Evolutionary conservation across 176 grass and related monocot species (phyloP), one percentile per base, ranked within the genome.

Genomic region (Triticum turgidum): DNA sequence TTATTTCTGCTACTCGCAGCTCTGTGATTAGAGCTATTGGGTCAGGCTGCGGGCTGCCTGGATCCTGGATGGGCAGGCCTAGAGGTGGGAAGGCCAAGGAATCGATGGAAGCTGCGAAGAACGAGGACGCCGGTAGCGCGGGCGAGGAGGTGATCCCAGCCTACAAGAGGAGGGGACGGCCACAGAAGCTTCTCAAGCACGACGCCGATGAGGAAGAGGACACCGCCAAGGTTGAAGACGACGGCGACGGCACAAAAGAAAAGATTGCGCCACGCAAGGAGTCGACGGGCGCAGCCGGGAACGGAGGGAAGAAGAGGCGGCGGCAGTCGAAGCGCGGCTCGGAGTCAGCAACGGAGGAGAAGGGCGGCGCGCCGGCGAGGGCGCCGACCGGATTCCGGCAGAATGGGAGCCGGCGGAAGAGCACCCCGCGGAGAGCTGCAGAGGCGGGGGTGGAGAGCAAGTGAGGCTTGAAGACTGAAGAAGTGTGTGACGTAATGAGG

Each of bases 341-440:
- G 4, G 85, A 72, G 14, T 20, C 86, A 1, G 58, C 22, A 20
- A 22, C 61, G 11, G 90, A 90, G 17, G 84, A 87, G 69, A 69
- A 82, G 63, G 74, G 56, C 27, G 82, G 86, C 9, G 70, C 44
- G 11, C 64, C 71, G 5, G 82, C 61, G 54, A 88, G 85, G 70
- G 54, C 44, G 66, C 63, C 38, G 27, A 88, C 83, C 39, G 90
- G 97, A 25, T 94, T 98, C 89, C 87, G 97, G 64, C 97, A 88
- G 22, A 91, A 86, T 29, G 90, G 90, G 10, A 96, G 92, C 90
- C 86, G 97, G 58, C 90, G 97, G 80, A 98, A 98, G 92, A 96
- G 85, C 86, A 96, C 89, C 42, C 97, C 94, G 27, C 89, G 89
- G 54, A 65, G 97, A 87, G 97, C 97, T 3, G 94, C 97, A 20